A percentile compares a stretch with the other conserved stretches of the same genome.
phyloP scores from a whole-genome alignment of 2,329 filamentous ascomycete genomes.

The Podosphaera aphanis region DNA sequence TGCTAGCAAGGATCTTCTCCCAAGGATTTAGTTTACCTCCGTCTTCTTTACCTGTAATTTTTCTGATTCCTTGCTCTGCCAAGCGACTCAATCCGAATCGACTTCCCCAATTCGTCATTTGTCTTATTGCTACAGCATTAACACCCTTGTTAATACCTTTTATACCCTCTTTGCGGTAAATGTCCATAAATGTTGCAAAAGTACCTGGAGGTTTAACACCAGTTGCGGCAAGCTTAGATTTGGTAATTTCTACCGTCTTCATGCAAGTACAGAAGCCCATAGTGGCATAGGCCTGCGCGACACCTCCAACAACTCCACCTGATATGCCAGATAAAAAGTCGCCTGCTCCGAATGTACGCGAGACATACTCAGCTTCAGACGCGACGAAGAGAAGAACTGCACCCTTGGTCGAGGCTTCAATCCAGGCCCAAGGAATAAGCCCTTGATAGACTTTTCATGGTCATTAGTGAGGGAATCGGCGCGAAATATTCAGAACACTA shows the following conservation, averaged over 20 bases:
- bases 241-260: constrained; percentile 99
- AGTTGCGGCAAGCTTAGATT: constrained; percentile 71
- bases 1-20: constrained; percentile 78
- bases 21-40: constrained; percentile 50
- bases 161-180: constrained; percentile 86
- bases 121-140: constrained; percentile 92
- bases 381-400: constrained; percentile 97
- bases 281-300: constrained; percentile 94
- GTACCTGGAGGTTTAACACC: constrained; percentile 76
- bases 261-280: constrained; percentile 99
- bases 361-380: constrained; percentile 92
- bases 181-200: constrained; percentile 87
- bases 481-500: too few species aligned
- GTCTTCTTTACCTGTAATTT: constrained; percentile 52
- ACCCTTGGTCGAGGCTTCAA: constrained; percentile 98
- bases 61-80: constrained; percentile 72
- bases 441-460: constrained; percentile 70
- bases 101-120: constrained; percentile 98
- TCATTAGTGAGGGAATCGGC: background rate
- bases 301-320: constrained; percentile 80
- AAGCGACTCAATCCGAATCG: constrained; percentile 85
- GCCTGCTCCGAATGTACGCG: constrained; percentile 56
- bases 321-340: constrained; percentile 75
- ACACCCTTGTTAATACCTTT: constrained; percentile 94
- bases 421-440: constrained; percentile 99